A percentile compares a stretch with the other conserved stretches of the same genome.
Conservation (phyloP, 2,329 filamentous ascomycete species). For the Domatiomyces globalis region DNA sequence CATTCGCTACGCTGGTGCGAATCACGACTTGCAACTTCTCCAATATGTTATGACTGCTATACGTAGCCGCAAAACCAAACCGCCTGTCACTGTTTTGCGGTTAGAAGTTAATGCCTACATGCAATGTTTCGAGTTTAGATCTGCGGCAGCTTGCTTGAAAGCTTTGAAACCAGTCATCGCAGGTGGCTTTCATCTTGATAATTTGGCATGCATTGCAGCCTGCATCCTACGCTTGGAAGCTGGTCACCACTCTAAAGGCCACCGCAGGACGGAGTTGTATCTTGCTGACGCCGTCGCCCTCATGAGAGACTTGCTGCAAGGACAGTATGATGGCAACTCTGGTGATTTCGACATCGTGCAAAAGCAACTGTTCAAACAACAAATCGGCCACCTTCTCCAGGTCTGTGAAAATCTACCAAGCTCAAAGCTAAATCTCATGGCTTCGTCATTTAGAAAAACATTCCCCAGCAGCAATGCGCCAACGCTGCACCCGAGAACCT, state of each 20-base stretch:
- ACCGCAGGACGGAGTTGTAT: constrained; percentile 1
- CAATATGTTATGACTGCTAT: constrained; percentile 3
- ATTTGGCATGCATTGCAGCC: constrained; percentile 27
- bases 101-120: constrained; percentile 9
- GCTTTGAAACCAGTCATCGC: constrained; percentile 11
- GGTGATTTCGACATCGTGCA: constrained; percentile 9
- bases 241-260: neutral
- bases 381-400: constrained; percentile 13
- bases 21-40: constrained; percentile 27
- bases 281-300: constrained; percentile 5
- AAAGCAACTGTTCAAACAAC: constrained; percentile 10
- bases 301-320: constrained; percentile 9
- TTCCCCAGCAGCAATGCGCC: constrained; percentile 12
- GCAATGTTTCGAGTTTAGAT: constrained; percentile 8
- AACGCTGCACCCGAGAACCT: constrained; percentile 7
- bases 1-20: constrained; percentile 40
- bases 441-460: constrained; percentile 3
- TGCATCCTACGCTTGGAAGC: constrained; percentile 11
- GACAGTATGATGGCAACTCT: constrained; percentile 7
- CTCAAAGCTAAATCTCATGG: neutral
- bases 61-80: constrained; percentile 2
- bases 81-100: constrained; percentile 12
- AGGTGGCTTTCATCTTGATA: constrained; percentile 16
- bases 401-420: constrained; percentile 6
- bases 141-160: constrained; percentile 4